Conservation (phyloP, 192 early-diverging fungal species). For the Coemansia sp. region DNA sequence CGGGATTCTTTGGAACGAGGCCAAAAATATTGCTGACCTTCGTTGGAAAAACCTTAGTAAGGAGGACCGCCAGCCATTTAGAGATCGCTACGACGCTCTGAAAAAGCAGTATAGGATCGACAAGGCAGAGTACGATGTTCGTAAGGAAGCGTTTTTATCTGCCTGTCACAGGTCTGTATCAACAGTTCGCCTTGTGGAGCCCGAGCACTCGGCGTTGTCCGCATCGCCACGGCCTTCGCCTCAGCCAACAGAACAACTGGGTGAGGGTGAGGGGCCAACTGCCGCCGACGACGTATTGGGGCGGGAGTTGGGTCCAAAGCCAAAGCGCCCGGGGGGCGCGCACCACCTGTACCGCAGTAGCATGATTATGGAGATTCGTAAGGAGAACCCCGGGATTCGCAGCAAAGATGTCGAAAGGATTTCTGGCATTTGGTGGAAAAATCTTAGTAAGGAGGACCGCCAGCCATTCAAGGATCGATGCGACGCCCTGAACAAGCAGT, state of each 20-base stretch:
- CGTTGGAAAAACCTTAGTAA: neutral
- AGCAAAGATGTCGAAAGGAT: neutral
- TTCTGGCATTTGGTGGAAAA: neutral
- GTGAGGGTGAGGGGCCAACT: too few relatives aligned
- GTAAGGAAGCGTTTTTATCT: neutral
- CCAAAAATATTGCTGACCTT: neutral
- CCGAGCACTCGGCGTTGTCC: neutral
- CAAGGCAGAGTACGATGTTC: neutral
- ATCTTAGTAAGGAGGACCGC: neutral
- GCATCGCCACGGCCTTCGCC: neutral
- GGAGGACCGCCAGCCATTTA: neutral
- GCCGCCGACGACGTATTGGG: too few relatives aligned
- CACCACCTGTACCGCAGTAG: too few relatives aligned
- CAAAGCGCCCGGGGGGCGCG: neutral
- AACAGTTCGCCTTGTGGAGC: too few relatives aligned
- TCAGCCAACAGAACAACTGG: too few relatives aligned
- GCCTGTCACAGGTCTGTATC: neutral
- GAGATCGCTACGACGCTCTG: neutral
- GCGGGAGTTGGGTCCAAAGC: too few relatives aligned
- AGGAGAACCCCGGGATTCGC: neutral
- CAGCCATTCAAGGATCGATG: neutral
- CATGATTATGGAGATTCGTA: too few relatives aligned
- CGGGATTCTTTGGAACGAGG: too few relatives aligned
- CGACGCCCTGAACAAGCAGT: neutral
- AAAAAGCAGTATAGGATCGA: neutral